Base-by-base conservation (phyloP, 2,329 filamentous ascomycete genomes). In the Trichocomaceae sp. region DNA sequence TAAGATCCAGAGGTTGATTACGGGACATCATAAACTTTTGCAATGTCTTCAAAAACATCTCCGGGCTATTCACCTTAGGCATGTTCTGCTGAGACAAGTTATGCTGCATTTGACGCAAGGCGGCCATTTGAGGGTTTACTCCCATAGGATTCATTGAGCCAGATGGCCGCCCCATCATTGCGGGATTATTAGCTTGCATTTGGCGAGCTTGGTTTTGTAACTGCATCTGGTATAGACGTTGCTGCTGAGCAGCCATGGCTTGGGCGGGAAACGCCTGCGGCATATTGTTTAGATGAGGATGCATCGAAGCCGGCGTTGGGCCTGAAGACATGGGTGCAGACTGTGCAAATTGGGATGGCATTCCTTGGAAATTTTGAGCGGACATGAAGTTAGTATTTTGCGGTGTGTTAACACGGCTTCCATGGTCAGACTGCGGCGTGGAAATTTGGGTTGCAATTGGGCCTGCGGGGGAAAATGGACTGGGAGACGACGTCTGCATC, bases 401-500 rank as follows among this genome's bases (percentile, higher is more conserved):
- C 0, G 88, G 86, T 8, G 87, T 90, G 55, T 79, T 79, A 33
- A 80, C 78, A 55, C 79, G 74, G 63, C 83, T 83, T 26, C 78
- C 80, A 62, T 89, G 86, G 59, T 93, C 88, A 22, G 87, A 86
- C 5, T 87, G 83, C 15, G 86, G 83, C 10, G 89, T 88, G 2
- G 89, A 93, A 57, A 85, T 80, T 65, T 91, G 87, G 15, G 81
- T 73, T 37, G 78, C 81, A 63, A 89, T 88, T 62, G 87, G 85
- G 31, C 82, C 80, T 55, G 85, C 84, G 15, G 88, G 87, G 1
- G 88, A 91, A 69, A 95, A 96, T 1, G 90, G 89, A 70, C 93
- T 92, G 3, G 93, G 92, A 31, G 93, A 97, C 44, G 90, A 87
- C 46, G 92, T 96, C 61, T 90, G 87, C 70, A 97, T 89, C 65